These are phyloP conservation scores for Biscogniauxia mediterranea DNA, from an alignment of 2,329 filamentous ascomycete species.

Conservation along the genomic window DNA sequence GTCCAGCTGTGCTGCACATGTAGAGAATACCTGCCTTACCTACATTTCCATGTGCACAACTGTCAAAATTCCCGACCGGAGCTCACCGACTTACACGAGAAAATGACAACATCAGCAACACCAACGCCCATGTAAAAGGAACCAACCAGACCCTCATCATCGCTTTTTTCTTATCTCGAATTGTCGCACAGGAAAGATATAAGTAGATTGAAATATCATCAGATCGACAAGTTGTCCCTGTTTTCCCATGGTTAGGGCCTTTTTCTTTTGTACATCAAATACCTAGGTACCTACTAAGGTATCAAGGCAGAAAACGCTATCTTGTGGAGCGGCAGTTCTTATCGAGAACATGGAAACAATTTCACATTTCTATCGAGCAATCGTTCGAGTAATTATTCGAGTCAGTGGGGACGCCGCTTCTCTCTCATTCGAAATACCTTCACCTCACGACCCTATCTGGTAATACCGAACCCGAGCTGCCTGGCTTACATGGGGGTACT, in stretches of 20 bases:
- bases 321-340: conserved; percentile 9
- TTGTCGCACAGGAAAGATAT: not conserved
- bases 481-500: not conserved
- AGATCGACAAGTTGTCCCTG: too few species aligned
- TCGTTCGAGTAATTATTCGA: conserved; percentile 17
- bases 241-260: too few species aligned
- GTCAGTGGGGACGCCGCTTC: conserved; percentile 13
- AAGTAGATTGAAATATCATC: not conserved
- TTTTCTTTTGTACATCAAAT: too few species aligned
- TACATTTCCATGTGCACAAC: not conserved
- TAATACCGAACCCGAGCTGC: conserved; percentile 3
- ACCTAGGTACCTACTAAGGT: too few species aligned
- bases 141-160: not conserved
- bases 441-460: conserved; percentile 21
- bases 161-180: not conserved
- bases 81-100: conserved; percentile 9
- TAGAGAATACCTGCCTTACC: not conserved
- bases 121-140: conserved; percentile 2
- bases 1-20: not conserved
- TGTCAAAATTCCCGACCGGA: conserved; percentile 9
- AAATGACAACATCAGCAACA: too few species aligned
- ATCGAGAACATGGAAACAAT: conserved; percentile 24
- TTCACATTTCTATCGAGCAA: conserved; percentile 31
- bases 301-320: conserved; percentile 1
- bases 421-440: conserved; percentile 22